These are phyloP conservation scores for Plasmopara viticola DNA, from an alignment of 352 stramenopile species.

Conservation along the genomic window DNA sequence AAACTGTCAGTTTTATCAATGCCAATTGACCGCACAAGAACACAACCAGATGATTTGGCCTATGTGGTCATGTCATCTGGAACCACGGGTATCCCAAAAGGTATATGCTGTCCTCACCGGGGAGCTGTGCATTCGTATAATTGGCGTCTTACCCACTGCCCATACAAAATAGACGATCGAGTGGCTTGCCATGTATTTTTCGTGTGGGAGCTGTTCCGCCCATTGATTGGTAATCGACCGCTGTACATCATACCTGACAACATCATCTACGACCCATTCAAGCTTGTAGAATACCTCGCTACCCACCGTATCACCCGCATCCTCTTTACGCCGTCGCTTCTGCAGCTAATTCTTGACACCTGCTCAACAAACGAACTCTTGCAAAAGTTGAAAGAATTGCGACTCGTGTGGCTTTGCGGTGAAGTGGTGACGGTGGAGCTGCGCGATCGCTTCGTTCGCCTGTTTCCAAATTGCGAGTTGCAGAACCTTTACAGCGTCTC, in stretches of 20 bases:
- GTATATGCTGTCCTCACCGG: constrained; percentile 91
- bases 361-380: constrained; percentile 46
- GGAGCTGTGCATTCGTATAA: constrained; percentile 90
- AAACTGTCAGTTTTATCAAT: constrained; percentile 34
- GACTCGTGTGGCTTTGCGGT: constrained; percentile 88
- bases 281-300: constrained; percentile 75
- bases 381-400: constrained; percentile 57
- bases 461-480: constrained; percentile 81
- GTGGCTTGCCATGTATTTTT: constrained; percentile 94
- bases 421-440: constrained; percentile 91
- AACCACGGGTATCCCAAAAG: constrained; percentile 89
- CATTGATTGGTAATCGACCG: constrained; percentile 84
- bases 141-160: constrained; percentile 78
- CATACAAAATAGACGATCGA: constrained; percentile 63
- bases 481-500: constrained; percentile 93
- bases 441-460: constrained; percentile 72
- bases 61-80: constrained; percentile 92
- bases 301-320: constrained; percentile 83
- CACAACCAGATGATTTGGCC: constrained; percentile 80
- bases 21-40: constrained; percentile 48
- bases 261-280: constrained; percentile 87
- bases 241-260: constrained; percentile 90
- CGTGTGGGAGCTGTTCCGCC: constrained; percentile 90
- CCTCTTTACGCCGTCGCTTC: constrained; percentile 90
- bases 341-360: constrained; percentile 84